Conservation (phyloP, 805 yeast species). For the Cyberlindnera sargentensis region DNA sequence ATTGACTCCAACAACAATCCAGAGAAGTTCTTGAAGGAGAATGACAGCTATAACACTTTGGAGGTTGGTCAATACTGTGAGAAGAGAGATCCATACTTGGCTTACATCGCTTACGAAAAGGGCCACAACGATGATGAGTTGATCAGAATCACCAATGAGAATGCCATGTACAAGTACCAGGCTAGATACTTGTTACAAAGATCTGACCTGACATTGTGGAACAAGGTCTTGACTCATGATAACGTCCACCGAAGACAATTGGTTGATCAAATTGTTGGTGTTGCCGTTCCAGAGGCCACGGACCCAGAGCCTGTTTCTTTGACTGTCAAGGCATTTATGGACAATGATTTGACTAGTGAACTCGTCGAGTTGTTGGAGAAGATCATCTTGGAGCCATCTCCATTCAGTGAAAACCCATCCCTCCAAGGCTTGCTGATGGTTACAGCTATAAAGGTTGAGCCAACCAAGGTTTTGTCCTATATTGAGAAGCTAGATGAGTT, state of each 20-base stretch:
- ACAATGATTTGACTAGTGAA: slow-evolving; percentile 86
- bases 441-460: slow-evolving; percentile 95
- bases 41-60: slow-evolving; percentile 82
- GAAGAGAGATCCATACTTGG: slow-evolving; percentile 97
- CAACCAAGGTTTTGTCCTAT: slow-evolving; percentile 73
- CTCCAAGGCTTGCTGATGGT: slow-evolving; percentile 87
- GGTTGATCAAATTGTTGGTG: slow-evolving; percentile 89
- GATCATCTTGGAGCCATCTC: slow-evolving; percentile 94
- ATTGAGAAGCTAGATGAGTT: slow-evolving; percentile 85
- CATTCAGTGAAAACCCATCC: slow-evolving; percentile 91
- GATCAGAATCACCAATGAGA: slow-evolving; percentile 88
- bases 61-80: slow-evolving; percentile 98
- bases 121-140: slow-evolving; percentile 90
- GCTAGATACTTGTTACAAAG: slow-evolving; percentile 90
- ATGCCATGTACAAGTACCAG: slow-evolving; percentile 97
- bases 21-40: slow-evolving; percentile 91
- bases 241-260: slow-evolving; percentile 86
- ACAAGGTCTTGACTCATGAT: slow-evolving; percentile 63
- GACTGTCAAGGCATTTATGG: slow-evolving; percentile 94
- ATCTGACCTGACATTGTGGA: slow-evolving; percentile 84
- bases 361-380: slow-evolving; percentile 92
- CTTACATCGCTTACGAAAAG: slow-evolving; percentile 94
- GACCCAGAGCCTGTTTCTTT: slow-evolving; percentile 92
- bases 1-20: slow-evolving; percentile 97
- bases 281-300: slow-evolving; percentile 90